Evolutionary conservation across 2,329 filamentous ascomycete species (phyloP).

Genomic region (Catunica adiposa): DNA sequence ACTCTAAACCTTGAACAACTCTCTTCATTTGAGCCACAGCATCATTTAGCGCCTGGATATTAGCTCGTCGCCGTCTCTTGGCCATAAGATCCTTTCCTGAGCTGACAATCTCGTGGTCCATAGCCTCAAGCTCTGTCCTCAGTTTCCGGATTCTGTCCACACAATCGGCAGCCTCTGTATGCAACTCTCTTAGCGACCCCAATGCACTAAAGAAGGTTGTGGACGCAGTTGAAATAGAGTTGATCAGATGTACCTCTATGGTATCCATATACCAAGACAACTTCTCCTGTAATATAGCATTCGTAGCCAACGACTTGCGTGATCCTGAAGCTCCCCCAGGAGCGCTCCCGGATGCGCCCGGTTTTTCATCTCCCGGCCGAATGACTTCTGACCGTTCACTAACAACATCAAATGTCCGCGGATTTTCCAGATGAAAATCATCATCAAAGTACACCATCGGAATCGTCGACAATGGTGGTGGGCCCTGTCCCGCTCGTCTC

Average conservation of each 20-base stretch:
- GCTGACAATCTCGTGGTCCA: constrained; percentile 77
- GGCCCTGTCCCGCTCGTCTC: constrained; percentile 47
- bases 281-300: constrained; percentile 95
- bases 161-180: constrained; percentile 82
- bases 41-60: constrained; percentile 64
- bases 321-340: constrained; percentile 27
- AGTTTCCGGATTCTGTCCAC: constrained; percentile 71
- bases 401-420: constrained; percentile 87
- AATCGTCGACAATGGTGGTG: constrained; percentile 80
- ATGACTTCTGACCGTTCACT: constrained; percentile 95
- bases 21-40: constrained; percentile 69
- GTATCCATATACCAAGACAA: constrained; percentile 99
- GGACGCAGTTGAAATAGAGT: constrained; percentile 87
- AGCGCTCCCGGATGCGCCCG: constrained; percentile 34
- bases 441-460: constrained; percentile 89
- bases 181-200: constrained; percentile 76
- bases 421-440: constrained; percentile 88
- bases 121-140: constrained; percentile 57
- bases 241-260: constrained; percentile 90
- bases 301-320: constrained; percentile 80
- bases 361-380: constrained; percentile 42
- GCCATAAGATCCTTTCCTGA: constrained; percentile 75
- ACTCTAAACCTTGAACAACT: constrained; percentile 57
- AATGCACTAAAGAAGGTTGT: constrained; percentile 92
- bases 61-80: constrained; percentile 65